These are phyloP conservation scores for Psilocybe cubensis DNA, from an alignment of 768 basidiomycete genomes.

Conservation along the genomic window DNA sequence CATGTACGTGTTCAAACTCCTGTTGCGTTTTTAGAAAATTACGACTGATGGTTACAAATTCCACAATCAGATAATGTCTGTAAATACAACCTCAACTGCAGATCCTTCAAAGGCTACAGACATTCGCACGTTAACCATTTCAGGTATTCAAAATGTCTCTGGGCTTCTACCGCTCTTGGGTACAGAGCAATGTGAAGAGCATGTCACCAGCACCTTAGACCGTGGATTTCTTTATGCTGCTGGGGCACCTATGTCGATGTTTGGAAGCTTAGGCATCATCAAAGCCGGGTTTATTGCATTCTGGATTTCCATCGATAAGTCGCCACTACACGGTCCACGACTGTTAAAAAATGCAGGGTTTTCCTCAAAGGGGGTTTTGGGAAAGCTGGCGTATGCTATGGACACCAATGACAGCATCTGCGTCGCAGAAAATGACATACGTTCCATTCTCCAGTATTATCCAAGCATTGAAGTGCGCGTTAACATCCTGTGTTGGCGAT, in stretches of 20 bases:
- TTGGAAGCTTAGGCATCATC: too few species aligned
- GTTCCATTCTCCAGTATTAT: not conserved
- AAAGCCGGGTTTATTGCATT: not conserved
- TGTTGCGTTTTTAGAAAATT: too few species aligned
- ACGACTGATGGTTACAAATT: too few species aligned
- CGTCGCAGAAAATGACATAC: not conserved
- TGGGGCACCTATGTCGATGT: not conserved
- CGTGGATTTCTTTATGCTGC: not conserved
- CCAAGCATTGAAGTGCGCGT: not conserved
- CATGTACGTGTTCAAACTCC: too few species aligned
- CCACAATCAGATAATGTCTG: too few species aligned
- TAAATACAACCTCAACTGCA: too few species aligned
- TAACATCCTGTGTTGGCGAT: not conserved
- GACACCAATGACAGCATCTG: conserved; percentile 1
- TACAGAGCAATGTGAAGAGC: not conserved
- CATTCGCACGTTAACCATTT: not conserved
- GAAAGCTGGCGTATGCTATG: not conserved
- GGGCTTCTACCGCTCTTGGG: not conserved
- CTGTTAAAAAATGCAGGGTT: not conserved
- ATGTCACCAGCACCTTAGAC: not conserved
- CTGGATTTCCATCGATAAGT: not conserved
- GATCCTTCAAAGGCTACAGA: not conserved
- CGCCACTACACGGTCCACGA: not conserved
- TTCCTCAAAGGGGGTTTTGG: not conserved
- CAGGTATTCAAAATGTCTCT: not conserved